Conservation (phyloP, 805 yeast species). For the Candida saitoana region DNA sequence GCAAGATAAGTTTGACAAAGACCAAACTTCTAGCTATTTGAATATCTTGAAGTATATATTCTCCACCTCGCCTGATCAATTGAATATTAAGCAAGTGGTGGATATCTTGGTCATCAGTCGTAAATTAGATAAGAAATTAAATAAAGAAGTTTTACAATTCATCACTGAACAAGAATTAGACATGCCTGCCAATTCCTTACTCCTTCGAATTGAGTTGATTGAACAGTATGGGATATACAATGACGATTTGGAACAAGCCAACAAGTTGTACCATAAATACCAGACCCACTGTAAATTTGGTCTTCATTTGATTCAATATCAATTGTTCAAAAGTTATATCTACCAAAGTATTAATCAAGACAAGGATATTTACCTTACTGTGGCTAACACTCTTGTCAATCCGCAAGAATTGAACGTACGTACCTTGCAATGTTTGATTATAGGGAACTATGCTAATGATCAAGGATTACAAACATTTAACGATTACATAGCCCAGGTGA, state of each 20-base stretch:
- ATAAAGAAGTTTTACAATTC: conserved; percentile 13
- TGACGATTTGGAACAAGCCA: conserved; percentile 24
- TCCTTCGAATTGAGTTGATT: conserved; percentile 29
- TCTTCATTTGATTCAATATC: conserved; percentile 37
- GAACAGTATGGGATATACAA: conserved; percentile 29
- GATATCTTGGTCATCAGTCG: conserved; percentile 1
- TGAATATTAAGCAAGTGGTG: conserved; percentile 5
- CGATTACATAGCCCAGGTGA: conserved; percentile 36
- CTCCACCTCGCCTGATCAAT: not conserved
- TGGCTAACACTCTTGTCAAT: conserved; percentile 37
- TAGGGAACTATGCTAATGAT: conserved; percentile 40
- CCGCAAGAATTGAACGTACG: conserved; percentile 24
- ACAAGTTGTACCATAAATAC: conserved; percentile 38
- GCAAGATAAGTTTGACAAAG: not conserved
- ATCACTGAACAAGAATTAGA: conserved; percentile 22
- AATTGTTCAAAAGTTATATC: conserved; percentile 37
- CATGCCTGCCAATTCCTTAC: conserved; percentile 23
- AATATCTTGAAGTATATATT: conserved; percentile 1
- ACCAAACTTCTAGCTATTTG: not conserved
- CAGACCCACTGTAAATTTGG: conserved; percentile 36
- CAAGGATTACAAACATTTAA: conserved; percentile 40
- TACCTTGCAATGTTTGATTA: conserved; percentile 37
- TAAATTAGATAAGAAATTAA: not conserved
- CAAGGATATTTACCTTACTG: conserved; percentile 24
- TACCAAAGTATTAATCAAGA: conserved; percentile 34